Evolutionary conservation across 345 rosid species (phyloP).

Genomic region (Gossypium raimondii): DNA sequence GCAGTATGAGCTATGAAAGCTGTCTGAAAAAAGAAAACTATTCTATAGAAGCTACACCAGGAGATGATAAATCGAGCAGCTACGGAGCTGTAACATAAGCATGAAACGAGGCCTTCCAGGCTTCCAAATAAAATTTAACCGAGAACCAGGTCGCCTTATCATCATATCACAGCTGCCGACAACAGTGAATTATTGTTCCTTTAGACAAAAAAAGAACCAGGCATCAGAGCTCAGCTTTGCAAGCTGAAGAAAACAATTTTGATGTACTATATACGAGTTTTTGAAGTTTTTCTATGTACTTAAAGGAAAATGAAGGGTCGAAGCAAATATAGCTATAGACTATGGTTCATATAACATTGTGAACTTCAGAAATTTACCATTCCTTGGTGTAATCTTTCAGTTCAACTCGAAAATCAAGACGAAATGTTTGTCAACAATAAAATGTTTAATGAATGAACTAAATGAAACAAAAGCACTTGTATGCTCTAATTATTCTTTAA

Average conservation of each 20-base stretch:
- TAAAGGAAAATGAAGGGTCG: no score
- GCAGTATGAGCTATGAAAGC: neutral
- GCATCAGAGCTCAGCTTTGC: neutral
- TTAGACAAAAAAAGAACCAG: neutral
- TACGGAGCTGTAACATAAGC: neutral
- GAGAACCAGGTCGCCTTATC: conserved; percentile 1
- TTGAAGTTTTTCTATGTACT: no score
- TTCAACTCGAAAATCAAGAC: neutral
- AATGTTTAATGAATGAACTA: neutral
- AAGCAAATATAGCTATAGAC: no score
- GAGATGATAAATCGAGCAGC: neutral
- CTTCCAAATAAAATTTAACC: neutral
- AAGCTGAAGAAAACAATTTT: neutral
- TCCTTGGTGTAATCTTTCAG: neutral
- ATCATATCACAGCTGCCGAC: neutral
- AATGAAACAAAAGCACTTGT: no score
- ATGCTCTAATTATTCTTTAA: neutral
- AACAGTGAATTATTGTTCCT: conserved; percentile 9
- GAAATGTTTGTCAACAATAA: neutral
- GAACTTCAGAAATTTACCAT: neutral
- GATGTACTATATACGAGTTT: neutral
- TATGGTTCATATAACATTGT: neutral
- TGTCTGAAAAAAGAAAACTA: neutral
- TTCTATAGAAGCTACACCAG: conserved; percentile 10
- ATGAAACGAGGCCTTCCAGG: neutral